A percentile compares a stretch with the other conserved stretches of the same genome.
Evolutionary conservation across 1,139 yeast species (phyloP).

Genomic region (Kodamaea plutei): DNA sequence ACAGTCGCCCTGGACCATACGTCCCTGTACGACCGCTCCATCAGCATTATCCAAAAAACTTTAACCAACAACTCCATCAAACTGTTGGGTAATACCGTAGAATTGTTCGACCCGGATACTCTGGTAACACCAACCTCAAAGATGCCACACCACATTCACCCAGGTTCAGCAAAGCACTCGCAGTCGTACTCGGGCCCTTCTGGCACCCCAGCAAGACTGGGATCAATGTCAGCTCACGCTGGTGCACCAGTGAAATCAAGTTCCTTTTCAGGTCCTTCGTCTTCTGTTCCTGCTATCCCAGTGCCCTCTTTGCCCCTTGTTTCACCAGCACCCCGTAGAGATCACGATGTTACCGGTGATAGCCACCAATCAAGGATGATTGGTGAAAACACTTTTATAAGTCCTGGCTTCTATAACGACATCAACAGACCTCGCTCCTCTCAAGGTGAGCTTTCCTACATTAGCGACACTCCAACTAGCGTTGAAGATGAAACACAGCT

Average conservation of each 20-base stretch:
- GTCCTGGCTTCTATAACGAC: constrained; percentile 11
- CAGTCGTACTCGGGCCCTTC: too few species aligned
- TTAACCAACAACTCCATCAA: constrained; percentile 17
- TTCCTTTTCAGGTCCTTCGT: background rate
- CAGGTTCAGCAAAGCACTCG: too few species aligned
- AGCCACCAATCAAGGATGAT: constrained; percentile 1
- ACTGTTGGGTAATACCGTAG: constrained; percentile 9
- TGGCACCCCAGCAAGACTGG: background rate
- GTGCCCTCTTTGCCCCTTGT: background rate
- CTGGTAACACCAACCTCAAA: too few species aligned
- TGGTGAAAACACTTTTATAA: constrained; percentile 2
- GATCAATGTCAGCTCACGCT: background rate
- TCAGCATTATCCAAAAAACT: constrained; percentile 27
- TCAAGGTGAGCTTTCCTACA: constrained; percentile 23
- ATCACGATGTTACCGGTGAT: background rate
- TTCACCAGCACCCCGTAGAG: background rate
- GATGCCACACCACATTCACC: constrained; percentile 2
- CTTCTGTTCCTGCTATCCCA: background rate
- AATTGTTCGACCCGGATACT: constrained; percentile 7
- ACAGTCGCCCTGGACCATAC: constrained; percentile 1
- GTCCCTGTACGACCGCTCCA: constrained; percentile 18
- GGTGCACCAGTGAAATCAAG: background rate
- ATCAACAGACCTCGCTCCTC: constrained; percentile 27
- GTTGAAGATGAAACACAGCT: constrained; percentile 7
- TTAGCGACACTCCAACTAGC: constrained; percentile 7